Evolutionary conservation across 1,284 basidiomycete genomes (phyloP), one percentile per base, ranked within the genome.

Genomic region (Caloboletus inedulis): DNA sequence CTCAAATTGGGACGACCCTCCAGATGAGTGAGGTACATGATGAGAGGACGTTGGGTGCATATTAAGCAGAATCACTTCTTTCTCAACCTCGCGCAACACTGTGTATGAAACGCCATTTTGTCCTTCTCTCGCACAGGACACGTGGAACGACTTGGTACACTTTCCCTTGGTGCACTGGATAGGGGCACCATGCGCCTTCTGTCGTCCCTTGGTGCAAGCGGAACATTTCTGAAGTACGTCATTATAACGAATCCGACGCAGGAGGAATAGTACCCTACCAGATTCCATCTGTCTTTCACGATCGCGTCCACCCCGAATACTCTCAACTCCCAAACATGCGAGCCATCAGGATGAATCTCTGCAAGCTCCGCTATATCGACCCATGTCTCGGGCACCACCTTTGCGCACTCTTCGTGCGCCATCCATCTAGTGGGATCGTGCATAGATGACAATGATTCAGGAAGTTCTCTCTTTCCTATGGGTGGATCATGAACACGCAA

Each of bases 151-250:
- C 62, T 91, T 91, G 2, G 90, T 79, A 65, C 96, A 97, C 72
- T 92, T 94, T 53, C 92, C 92, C 68, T 92, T 92, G 10, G 91
- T 91, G 68, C 94, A 98, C 64, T 98, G 94, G 29, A 97, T 85
- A 52, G 94, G 94, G 4, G 92, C 92, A 6, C 96, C 96, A 56
- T 93, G 87, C 8, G 75, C 77, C 58, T 87, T 89, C 16, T 79
- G 70, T 33, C 77, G 77, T 25, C 74, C 77, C 64, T 85, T 90
- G 27, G 78, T 77, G 68, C 95, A 98, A 6, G 84, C 80, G 12
- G 83, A 79, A 68, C 95, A 98, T 86, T 94, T 96, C 91, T 95
- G 62, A 34, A 43, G 14, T 19, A 37, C 23, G 6, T 45, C 35
- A 50, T 56, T 27, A 64, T 42, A 43, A 27, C 8, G 36, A 30